These are phyloP conservation scores for Cladosporium sp. DNA, from an alignment of 2,329 filamentous ascomycete species.

Conservation along the genomic window DNA sequence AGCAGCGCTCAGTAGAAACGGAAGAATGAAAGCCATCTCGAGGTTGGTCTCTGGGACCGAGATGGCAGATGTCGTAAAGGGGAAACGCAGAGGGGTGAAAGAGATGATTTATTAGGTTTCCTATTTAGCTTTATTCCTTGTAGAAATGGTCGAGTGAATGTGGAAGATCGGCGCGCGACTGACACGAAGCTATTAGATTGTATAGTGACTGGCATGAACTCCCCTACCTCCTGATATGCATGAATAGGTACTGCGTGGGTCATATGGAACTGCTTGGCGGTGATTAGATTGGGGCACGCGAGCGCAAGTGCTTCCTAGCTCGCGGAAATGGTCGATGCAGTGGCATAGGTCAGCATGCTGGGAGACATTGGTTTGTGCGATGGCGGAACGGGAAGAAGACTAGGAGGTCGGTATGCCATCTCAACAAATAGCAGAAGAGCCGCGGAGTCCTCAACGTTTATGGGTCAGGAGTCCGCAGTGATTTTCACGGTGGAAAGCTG, in stretches of 20 bases:
- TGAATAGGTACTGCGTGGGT: not conserved
- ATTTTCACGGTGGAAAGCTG: not conserved
- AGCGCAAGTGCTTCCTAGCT: not conserved
- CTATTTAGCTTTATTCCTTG: not conserved
- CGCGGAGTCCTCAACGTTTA: not conserved
- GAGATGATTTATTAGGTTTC: not conserved
- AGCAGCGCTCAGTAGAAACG: constrained; percentile 13
- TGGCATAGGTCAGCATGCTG: not conserved
- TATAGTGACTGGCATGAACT: not conserved
- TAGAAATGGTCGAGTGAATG: not conserved
- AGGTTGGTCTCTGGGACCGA: too few relatives aligned
- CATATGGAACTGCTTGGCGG: not conserved
- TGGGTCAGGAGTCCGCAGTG: not conserved
- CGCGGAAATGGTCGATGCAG: not conserved
- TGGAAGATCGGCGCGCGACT: not conserved
- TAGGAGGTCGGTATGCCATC: not conserved
- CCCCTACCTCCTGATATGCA: not conserved
- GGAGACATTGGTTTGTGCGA: constrained; percentile 1
- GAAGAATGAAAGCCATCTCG: constrained; percentile 4
- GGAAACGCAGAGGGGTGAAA: not conserved
- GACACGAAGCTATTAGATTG: not conserved
- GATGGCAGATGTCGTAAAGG: not conserved
- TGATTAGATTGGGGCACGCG: not conserved
- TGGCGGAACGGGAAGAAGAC: not conserved
- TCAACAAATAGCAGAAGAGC: not conserved